Evolutionary conservation across 306 rosid species (phyloP).

Genomic region (Hippophae gyantsensis): DNA sequence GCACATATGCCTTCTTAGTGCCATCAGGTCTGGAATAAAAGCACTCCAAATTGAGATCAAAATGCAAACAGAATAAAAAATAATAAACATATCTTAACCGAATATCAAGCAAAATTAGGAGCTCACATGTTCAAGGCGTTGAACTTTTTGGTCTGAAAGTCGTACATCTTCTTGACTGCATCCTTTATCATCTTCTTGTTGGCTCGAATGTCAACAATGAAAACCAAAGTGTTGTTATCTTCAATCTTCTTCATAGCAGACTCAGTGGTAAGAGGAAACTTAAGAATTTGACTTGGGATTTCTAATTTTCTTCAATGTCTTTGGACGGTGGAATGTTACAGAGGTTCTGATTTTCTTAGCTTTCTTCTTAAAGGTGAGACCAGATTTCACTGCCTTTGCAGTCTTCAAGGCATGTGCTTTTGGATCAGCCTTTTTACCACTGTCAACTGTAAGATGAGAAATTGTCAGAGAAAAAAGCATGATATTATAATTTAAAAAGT

Average conservation of each 20-base stretch:
- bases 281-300: conserved; percentile 65
- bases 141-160: conserved; percentile 80
- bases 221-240: conserved; percentile 79
- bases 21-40: conserved; percentile 74
- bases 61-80: background rate
- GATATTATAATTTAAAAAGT: background rate
- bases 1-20: conserved; percentile 83
- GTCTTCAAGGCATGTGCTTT: conserved; percentile 33
- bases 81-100: background rate
- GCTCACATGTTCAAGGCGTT: conserved; percentile 77
- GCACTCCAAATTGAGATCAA: background rate
- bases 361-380: conserved; percentile 17
- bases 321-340: conserved; percentile 47
- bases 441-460: conserved; percentile 30
- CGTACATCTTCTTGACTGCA: conserved; percentile 80
- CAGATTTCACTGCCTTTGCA: conserved; percentile 32
- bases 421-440: conserved; percentile 21
- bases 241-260: conserved; percentile 90
- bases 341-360: conserved; percentile 28
- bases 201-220: conserved; percentile 75
- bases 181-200: conserved; percentile 87
- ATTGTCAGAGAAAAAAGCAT: background rate
- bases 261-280: conserved; percentile 78
- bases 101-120: background rate
- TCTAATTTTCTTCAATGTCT: conserved; percentile 55